Evolutionary conservation across 352 stramenopile genomes (phyloP).

Genomic region (Halophytophthora batemanensis): DNA sequence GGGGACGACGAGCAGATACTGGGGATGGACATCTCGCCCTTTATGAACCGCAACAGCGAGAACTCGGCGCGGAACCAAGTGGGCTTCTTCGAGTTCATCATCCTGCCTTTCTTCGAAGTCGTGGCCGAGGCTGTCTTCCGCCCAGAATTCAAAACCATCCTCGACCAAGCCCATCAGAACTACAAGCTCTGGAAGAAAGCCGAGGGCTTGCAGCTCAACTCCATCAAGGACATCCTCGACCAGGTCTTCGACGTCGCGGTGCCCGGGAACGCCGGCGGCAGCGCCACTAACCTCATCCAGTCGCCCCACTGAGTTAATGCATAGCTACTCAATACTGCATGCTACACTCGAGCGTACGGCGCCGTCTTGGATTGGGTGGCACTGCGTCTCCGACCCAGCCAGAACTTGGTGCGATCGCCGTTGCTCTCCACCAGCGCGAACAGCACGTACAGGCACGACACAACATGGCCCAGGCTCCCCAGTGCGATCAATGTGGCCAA

Average conservation of each 20-base stretch:
- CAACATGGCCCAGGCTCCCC: constrained; percentile 52
- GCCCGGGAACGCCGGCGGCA: constrained; percentile 6
- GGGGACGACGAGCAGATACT: constrained; percentile 91
- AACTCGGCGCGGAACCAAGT: constrained; percentile 86
- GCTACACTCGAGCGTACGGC: constrained; percentile 21
- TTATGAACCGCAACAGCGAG: constrained; percentile 90
- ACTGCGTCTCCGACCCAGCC: constrained; percentile 39
- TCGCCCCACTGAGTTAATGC: constrained; percentile 6
- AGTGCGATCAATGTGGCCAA: constrained; percentile 22
- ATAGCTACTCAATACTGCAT: background rate
- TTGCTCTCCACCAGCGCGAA: constrained; percentile 71
- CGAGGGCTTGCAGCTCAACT: constrained; percentile 79
- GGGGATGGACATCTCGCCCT: constrained; percentile 87
- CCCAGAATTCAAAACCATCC: constrained; percentile 72
- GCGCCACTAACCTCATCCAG: constrained; percentile 5
- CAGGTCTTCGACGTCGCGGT: constrained; percentile 60
- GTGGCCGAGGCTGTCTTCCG: constrained; percentile 74
- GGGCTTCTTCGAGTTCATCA: constrained; percentile 86
- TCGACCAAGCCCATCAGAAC: constrained; percentile 80
- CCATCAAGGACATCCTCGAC: constrained; percentile 81
- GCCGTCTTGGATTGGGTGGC: constrained; percentile 2
- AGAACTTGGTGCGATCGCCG: constrained; percentile 62
- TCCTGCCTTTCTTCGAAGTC: constrained; percentile 79
- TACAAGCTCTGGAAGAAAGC: constrained; percentile 84
- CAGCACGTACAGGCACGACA: constrained; percentile 64